Evolutionary conservation across 352 stramenopile species (phyloP).

Genomic region (Detonula confervacea): DNA sequence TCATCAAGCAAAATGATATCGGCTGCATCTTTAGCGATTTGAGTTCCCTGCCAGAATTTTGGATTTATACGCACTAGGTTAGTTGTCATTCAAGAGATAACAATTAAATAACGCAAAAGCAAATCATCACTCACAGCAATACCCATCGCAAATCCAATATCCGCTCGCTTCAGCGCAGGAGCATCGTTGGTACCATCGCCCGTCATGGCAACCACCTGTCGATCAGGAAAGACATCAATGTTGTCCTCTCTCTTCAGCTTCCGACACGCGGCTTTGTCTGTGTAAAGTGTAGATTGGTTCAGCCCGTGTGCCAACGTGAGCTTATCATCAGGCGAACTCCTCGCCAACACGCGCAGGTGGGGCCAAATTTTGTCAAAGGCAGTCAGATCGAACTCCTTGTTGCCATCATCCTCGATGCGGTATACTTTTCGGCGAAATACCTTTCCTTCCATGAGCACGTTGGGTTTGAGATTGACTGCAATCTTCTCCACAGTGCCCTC

Average conservation of each 20-base stretch:
- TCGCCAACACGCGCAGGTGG: conserved; percentile 89
- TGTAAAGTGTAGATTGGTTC: conserved; percentile 85
- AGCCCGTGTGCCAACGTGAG: conserved; percentile 95
- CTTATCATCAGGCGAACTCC: conserved; percentile 96
- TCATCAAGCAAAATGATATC: conserved; percentile 98
- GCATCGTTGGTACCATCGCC: conserved; percentile 99
- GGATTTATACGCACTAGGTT: no score
- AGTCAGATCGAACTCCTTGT: conserved; percentile 83
- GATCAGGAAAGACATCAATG: conserved; percentile 80
- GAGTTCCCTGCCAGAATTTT: conserved; percentile 85
- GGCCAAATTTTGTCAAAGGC: conserved; percentile 87
- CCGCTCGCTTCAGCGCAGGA: conserved; percentile 93
- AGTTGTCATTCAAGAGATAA: no score
- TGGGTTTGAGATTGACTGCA: conserved; percentile 72
- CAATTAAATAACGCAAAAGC: not conserved
- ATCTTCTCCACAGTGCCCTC: conserved; percentile 55
- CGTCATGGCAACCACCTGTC: conserved; percentile 96
- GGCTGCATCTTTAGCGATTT: conserved; percentile 97
- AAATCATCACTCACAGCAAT: conserved; percentile 80
- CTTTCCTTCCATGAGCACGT: conserved; percentile 83
- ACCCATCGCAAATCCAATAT: conserved; percentile 98
- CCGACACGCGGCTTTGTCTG: conserved; percentile 61
- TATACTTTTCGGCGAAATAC: conserved; percentile 71
- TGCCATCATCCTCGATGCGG: conserved; percentile 55
- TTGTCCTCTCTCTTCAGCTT: conserved; percentile 65